phyloP scores from a whole-genome alignment of 805 yeast genomes.

The Jamesozyma spencerorum region DNA sequence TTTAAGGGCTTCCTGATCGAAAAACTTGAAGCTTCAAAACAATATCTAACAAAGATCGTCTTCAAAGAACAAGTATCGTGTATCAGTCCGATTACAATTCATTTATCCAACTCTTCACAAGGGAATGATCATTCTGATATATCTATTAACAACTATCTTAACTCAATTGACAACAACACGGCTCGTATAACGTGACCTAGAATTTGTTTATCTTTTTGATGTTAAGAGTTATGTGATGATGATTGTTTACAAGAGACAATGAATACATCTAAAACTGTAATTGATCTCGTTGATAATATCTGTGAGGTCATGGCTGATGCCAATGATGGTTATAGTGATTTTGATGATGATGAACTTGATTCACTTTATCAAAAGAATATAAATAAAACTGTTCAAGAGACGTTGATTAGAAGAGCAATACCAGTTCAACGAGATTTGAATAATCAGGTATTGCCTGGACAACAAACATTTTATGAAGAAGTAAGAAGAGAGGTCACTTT shows the following conservation, averaged over 20 bases:
- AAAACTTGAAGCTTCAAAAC: too few species aligned
- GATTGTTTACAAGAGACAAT: not conserved
- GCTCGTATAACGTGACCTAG: too few species aligned
- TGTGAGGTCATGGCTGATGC: not conserved
- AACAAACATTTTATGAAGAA: constrained; percentile 31
- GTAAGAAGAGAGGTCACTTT: constrained; percentile 28
- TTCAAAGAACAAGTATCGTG: not conserved
- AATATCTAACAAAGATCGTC: too few species aligned
- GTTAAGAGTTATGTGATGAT: not conserved
- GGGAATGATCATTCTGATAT: not conserved
- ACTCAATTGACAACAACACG: too few species aligned
- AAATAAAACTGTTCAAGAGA: constrained; percentile 27
- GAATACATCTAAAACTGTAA: not conserved
- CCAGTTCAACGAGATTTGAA: constrained; percentile 32
- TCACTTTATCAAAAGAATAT: constrained; percentile 27
- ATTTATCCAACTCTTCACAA: not conserved
- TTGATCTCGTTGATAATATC: not conserved
- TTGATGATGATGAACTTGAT: constrained; percentile 28
- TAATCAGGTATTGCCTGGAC: constrained; percentile 27
- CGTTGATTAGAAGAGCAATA: constrained; percentile 21
- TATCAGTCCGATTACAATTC: too few species aligned
- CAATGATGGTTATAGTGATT: constrained; percentile 14
- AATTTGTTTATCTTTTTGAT: not conserved
- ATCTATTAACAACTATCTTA: too few species aligned
- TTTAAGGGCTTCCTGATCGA: too few species aligned